Base-by-base conservation (phyloP, 31 red algal species). In the Odonthalia washingtoniensis region DNA sequence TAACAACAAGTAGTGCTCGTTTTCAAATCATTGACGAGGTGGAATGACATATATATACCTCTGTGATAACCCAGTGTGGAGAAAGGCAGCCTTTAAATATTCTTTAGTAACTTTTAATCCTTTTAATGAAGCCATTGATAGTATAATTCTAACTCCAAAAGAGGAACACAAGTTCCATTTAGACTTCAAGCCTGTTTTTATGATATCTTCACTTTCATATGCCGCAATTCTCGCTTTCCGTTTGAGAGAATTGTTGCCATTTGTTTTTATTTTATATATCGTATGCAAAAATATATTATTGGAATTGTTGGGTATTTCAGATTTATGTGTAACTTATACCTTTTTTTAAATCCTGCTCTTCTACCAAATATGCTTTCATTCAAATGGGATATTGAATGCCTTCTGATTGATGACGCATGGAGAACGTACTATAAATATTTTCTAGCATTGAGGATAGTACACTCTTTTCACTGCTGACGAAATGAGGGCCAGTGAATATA, bases 151-250 rank as follows among this genome's bases (percentile, higher is more conserved):
- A 46, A 90, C 60, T 65, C 66, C 87, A 68, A 75, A 17, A 1
- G 44, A 67, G 63, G 66, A 44, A 3, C 63, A 75, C 52, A 4
- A 73, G 4, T 69, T 41, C 18, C 62, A 83, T 1, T 90, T 49
- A 32, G 65, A 76, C 43, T 49, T 75, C 38, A 90, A 75, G n/a
- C 1, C n/a, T 18, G 57, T 27, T 34, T 77, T 62, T 34, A 39
- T 46, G 14, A 32, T 1, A 60, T 79, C 83, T 76, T 77, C 83
- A 64, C 36, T 87, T 6, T 70, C 83, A 76, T 87, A 70, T 6
- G 72, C 2, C 32, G 83, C 42, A 33, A 87, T 87, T 40, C 63
- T 0, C 0, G 0, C 70, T n/a, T n/a, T n/a, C n/a, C n/a, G n/a
- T n/a, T n/a, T n/a, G n/a, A n/a, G n/a, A n/a, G n/a, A n/a, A n/a